Percentiles rank a stretch among this genome's conserved stretches.
phyloP scores from a whole-genome alignment of 768 basidiomycete genomes.

The Hydnomerulius pinastri region DNA sequence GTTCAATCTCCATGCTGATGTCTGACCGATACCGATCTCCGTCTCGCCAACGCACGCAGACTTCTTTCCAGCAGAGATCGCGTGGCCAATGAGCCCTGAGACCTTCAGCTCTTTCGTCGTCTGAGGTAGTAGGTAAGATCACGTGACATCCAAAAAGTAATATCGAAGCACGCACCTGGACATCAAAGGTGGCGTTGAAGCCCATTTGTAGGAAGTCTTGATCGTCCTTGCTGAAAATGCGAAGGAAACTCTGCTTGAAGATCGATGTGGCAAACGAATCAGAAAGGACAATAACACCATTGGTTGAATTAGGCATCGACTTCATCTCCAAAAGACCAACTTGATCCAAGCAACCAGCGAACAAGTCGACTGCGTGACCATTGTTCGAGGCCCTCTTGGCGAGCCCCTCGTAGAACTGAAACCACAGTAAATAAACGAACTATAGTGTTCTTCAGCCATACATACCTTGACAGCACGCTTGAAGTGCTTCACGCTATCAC shows the following conservation, averaged over 20 bases:
- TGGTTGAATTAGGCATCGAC: constrained; percentile 90
- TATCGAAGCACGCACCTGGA: constrained; percentile 60
- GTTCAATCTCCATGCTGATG: constrained; percentile 98
- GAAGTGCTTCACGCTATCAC: constrained; percentile 95
- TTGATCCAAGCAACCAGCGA: constrained; percentile 97
- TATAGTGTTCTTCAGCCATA: neutral
- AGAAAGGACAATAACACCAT: constrained; percentile 93
- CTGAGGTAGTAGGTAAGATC: constrained; percentile 39
- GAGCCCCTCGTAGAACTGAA: constrained; percentile 91
- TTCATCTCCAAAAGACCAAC: constrained; percentile 99
- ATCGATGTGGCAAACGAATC: constrained; percentile 98
- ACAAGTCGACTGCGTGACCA: constrained; percentile 93
- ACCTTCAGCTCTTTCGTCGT: constrained; percentile 99
- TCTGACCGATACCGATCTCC: constrained; percentile 98
- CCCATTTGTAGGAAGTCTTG: constrained; percentile 95
- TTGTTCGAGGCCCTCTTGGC: constrained; percentile 93
- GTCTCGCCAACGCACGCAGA: constrained; percentile 97
- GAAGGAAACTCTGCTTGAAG: constrained; percentile 97
- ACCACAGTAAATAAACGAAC: neutral
- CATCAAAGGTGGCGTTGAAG: constrained; percentile 98
- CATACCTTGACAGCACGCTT: constrained; percentile 93
- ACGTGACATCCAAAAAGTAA: neutral
- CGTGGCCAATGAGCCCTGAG: constrained; percentile 96
- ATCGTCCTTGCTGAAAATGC: constrained; percentile 90
- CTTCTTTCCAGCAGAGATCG: constrained; percentile 96